These are phyloP conservation scores for Microstegium vimineum DNA, from an alignment of 176 grass and related monocot genomes.

Conservation along the genomic window DNA sequence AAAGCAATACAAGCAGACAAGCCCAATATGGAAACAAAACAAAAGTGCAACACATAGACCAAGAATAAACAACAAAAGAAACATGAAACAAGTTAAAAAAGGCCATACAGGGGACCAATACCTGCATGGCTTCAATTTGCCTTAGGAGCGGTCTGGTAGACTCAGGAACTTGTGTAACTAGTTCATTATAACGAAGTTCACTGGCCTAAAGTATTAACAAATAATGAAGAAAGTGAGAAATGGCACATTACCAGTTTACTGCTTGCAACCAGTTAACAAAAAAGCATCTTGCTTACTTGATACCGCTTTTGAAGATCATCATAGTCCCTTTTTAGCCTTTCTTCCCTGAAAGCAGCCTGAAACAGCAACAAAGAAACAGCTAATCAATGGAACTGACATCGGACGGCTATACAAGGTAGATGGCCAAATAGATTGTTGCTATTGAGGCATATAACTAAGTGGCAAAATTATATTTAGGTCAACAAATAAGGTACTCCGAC, in stretches of 20 bases:
- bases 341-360: conserved; percentile 93
- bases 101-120: conserved; percentile 23
- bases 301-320: conserved; percentile 98
- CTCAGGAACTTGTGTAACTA: conserved; percentile 96
- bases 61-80: background rate
- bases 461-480: background rate
- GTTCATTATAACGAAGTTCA: conserved; percentile 96
- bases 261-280: conserved; percentile 14
- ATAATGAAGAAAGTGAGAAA: conserved; percentile 1
- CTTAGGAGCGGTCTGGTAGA: conserved; percentile 94
- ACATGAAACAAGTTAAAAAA: conserved; percentile 27
- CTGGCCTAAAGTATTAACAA: conserved; percentile 61
- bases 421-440: background rate
- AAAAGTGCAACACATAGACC: background rate
- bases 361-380: conserved; percentile 2
- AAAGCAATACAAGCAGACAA: background rate
- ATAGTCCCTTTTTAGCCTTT: conserved; percentile 84
- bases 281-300: conserved; percentile 57
- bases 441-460: background rate
- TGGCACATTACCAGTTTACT: background rate
- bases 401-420: background rate
- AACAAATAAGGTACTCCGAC: background rate
- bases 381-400: background rate
- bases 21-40: background rate
- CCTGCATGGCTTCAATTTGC: conserved; percentile 99